Percentiles rank a stretch among this genome's conserved stretches.
Conservation (phyloP, 2,329 filamentous ascomycete species). For the Fusarium brevicatenulatum region DNA sequence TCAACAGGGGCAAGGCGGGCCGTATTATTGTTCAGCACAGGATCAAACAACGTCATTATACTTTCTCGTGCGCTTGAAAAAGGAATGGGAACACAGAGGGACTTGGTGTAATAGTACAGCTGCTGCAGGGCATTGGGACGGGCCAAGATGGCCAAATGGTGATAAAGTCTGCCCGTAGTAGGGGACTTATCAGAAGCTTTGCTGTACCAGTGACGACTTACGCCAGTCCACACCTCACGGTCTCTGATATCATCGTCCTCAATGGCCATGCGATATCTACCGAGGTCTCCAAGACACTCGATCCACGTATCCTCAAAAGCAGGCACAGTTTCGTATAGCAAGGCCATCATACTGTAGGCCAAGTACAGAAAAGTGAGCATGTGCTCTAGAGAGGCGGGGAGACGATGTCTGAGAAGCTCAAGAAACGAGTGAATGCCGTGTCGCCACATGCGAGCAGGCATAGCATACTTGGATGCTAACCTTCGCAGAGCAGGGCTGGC, state of each 20-base stretch:
- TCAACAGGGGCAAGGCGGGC: constrained; percentile 58
- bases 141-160: constrained; percentile 85
- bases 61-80: constrained; percentile 76
- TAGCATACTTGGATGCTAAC: constrained; percentile 83
- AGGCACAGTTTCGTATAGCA: constrained; percentile 86
- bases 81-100: constrained; percentile 72
- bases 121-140: constrained; percentile 76
- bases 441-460: constrained; percentile 95
- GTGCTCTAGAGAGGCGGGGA: constrained; percentile 83
- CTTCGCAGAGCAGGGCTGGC: constrained; percentile 74
- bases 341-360: constrained; percentile 88
- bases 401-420: constrained; percentile 76
- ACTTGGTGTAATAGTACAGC: constrained; percentile 77
- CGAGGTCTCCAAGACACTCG: constrained; percentile 88
- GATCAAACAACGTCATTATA: constrained; percentile 75
- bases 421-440: constrained; percentile 90
- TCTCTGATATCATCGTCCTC: constrained; percentile 83
- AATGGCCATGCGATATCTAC: constrained; percentile 87
- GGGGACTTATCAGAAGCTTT: constrained; percentile 83
- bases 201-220: constrained; percentile 85
- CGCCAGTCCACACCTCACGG: constrained; percentile 82
- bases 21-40: constrained; percentile 56
- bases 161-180: constrained; percentile 81
- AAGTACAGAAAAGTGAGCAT: constrained; percentile 93
- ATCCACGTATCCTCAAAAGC: constrained; percentile 91